Evolutionary conservation across 331 rosid species (phyloP).

Genomic region (Stylosanthes scabra): DNA sequence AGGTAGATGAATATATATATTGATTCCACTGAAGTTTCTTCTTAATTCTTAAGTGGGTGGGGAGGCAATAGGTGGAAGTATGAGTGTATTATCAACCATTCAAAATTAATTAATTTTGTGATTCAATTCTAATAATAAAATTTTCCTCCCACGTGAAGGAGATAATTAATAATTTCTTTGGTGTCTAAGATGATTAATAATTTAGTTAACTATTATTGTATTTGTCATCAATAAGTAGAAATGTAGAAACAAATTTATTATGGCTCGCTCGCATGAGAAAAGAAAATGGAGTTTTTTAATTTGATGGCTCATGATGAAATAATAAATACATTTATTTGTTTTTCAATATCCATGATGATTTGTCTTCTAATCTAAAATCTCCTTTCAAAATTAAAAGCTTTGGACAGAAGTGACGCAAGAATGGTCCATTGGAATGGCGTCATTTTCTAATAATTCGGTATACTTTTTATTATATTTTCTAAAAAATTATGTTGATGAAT

Average conservation of each 20-base stretch:
- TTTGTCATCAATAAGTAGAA: too few species aligned
- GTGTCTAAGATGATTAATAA: too few species aligned
- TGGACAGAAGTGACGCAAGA: neutral
- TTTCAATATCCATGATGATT: neutral
- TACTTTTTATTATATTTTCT: neutral
- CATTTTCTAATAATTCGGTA: neutral
- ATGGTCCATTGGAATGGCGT: neutral
- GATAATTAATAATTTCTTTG: neutral
- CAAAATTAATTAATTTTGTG: neutral
- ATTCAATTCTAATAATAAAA: neutral
- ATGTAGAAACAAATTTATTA: neutral
- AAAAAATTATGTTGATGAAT: neutral
- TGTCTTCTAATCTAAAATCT: neutral
- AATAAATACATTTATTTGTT: too few species aligned
- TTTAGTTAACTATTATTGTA: too few species aligned
- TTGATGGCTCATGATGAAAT: too few species aligned
- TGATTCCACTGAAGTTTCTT: neutral
- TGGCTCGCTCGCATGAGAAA: too few species aligned
- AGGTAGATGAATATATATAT: neutral
- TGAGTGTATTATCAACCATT: neutral
- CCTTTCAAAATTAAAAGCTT: neutral
- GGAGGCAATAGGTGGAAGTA: neutral
- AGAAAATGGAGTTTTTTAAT: too few species aligned
- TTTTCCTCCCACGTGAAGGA: constrained; percentile 8
- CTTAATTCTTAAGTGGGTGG: neutral